phyloP scores from a whole-genome alignment of 768 basidiomycete genomes.

The Gloeophyllum trabeum region DNA sequence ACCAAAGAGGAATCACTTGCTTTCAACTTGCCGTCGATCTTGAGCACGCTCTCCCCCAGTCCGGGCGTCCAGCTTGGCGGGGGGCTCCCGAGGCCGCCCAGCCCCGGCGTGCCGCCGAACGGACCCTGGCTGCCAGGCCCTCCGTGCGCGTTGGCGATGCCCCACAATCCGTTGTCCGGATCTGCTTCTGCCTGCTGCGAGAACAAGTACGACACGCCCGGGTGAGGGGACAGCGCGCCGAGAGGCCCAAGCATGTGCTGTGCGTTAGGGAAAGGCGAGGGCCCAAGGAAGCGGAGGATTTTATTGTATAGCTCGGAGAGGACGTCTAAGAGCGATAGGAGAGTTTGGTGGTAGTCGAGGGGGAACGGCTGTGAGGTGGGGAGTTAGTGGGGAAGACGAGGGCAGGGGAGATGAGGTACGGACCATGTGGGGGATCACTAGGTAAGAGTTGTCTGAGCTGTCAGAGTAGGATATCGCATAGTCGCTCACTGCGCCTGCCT shows the following conservation, averaged over 20 bases:
- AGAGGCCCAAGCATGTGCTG: slow-evolving; percentile 71
- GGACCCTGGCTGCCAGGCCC: slow-evolving; percentile 17
- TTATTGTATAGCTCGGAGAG: slow-evolving; percentile 86
- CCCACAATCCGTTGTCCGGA: slow-evolving; percentile 55
- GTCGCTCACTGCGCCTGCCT: slow-evolving; percentile 41
- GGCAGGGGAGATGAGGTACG: slow-evolving; percentile 15
- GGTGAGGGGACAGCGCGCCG: slow-evolving; percentile 65
- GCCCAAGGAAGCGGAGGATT: slow-evolving; percentile 72
- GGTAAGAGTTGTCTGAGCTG: slow-evolving; percentile 53
- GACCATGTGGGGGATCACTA: slow-evolving; percentile 67
- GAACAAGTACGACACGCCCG: slow-evolving; percentile 76
- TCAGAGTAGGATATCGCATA: slow-evolving; percentile 53
- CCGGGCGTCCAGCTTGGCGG: slow-evolving; percentile 51
- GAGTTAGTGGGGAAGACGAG: slow-evolving; percentile 2
- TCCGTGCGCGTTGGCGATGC: slow-evolving; percentile 34
- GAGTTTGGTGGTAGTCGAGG: slow-evolving; percentile 81
- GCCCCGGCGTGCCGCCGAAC: slow-evolving; percentile 13
- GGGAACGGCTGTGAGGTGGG: slow-evolving; percentile 58
- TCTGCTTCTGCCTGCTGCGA: slow-evolving; percentile 12
- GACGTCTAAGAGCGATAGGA: slow-evolving; percentile 82
- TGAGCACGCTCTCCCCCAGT: slow-evolving; percentile 64
- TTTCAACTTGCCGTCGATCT: slow-evolving; percentile 80
- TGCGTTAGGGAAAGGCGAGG: slow-evolving; percentile 61
- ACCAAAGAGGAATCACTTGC: slow-evolving; percentile 28
- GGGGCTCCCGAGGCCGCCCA: slow-evolving; percentile 29